These are phyloP conservation scores for Chlamydomonas eustigma DNA, from an alignment of 139 green algal species.

Conservation along the genomic window DNA sequence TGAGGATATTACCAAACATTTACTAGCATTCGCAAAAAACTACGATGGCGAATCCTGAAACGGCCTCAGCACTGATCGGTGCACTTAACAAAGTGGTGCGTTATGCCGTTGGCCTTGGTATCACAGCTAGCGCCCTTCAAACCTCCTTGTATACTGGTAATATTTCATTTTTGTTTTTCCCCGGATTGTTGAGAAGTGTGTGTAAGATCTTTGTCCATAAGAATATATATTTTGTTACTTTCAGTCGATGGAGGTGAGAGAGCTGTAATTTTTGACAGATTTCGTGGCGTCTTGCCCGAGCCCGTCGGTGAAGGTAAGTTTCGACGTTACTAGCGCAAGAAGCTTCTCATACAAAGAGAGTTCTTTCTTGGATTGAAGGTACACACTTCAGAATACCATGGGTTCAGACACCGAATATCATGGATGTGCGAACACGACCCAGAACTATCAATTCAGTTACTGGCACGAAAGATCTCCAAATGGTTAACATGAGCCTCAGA, in stretches of 20 bases:
- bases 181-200: background rate
- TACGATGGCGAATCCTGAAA: conserved; percentile 2
- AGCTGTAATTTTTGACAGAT: conserved; percentile 96
- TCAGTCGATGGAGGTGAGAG: conserved; percentile 95
- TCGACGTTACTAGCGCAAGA: too few species aligned
- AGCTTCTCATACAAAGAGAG: background rate
- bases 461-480: conserved; percentile 98
- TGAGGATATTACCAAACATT: background rate
- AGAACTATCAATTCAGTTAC: conserved; percentile 94
- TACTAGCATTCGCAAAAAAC: background rate
- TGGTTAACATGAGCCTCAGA: conserved; percentile 97
- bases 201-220: background rate
- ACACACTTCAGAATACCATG: conserved; percentile 90
- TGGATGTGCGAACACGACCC: conserved; percentile 94
- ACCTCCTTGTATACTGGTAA: conserved; percentile 81
- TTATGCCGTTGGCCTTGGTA: conserved; percentile 73
- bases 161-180: background rate
- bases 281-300: conserved; percentile 80
- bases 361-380: background rate
- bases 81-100: conserved; percentile 44
- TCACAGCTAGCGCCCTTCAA: conserved; percentile 67
- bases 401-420: conserved; percentile 88
- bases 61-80: background rate
- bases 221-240: background rate
- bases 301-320: conserved; percentile 73